These are phyloP conservation scores for Fusarium acutatum DNA, from an alignment of 2,329 filamentous ascomycete genomes.

Conservation along the genomic window DNA sequence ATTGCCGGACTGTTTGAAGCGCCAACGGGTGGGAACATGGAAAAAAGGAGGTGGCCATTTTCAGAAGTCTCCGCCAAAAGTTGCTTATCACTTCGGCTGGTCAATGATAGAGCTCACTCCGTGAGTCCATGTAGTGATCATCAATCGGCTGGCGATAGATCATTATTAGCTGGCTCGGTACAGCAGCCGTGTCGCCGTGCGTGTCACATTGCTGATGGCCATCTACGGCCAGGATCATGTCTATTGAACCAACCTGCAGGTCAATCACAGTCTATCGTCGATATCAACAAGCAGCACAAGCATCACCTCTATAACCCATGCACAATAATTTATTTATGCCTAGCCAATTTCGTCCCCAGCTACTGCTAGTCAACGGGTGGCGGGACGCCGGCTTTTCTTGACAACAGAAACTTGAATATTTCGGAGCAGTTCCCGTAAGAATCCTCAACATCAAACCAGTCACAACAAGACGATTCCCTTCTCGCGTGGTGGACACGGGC, in stretches of 20 bases:
- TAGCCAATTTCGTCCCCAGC: neutral
- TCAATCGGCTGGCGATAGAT: constrained; percentile 8
- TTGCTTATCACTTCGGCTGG: neutral
- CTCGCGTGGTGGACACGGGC: constrained; percentile 11
- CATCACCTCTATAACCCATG: neutral
- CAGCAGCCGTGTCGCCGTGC: neutral
- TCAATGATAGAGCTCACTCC: neutral
- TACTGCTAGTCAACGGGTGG: constrained; percentile 32
- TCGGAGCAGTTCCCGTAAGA: neutral
- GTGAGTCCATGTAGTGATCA: constrained; percentile 9
- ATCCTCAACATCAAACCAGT: neutral
- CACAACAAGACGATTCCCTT: neutral
- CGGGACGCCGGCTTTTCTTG: constrained; percentile 30
- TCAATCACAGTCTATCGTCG: neutral
- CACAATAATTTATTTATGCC: neutral
- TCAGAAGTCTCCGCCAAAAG: neutral
- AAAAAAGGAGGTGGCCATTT: constrained; percentile 38
- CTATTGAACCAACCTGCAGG: neutral
- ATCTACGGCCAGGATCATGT: neutral
- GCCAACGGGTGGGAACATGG: neutral
- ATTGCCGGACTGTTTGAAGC: constrained; percentile 3
- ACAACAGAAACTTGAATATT: neutral
- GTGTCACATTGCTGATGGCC: neutral
- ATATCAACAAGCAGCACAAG: neutral
- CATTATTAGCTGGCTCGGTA: constrained; percentile 1